These are phyloP conservation scores for Proliferodiscus dingleyae DNA, from an alignment of 2,329 filamentous ascomycete species.

Conservation along the genomic window DNA sequence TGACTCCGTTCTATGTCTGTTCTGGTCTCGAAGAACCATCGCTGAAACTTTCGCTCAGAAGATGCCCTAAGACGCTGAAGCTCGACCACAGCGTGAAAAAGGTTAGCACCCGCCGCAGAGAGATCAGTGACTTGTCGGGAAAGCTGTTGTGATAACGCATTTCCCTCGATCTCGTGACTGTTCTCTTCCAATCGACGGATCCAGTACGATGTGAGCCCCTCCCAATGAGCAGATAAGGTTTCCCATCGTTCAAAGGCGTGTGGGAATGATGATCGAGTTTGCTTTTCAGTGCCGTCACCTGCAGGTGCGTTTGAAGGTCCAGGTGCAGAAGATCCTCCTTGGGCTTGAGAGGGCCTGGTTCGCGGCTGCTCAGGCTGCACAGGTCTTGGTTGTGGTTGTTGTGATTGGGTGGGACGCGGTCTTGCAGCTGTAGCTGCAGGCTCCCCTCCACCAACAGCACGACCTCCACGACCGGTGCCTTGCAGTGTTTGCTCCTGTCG, in stretches of 20 bases:
- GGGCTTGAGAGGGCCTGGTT: conserved; percentile 12
- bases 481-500: conserved; percentile 21
- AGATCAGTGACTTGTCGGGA: conserved; percentile 93
- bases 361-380: conserved; percentile 11
- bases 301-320: conserved; percentile 8
- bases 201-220: conserved; percentile 96
- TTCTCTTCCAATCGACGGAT: conserved; percentile 89
- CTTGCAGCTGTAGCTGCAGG: conserved; percentile 23
- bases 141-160: conserved; percentile 81
- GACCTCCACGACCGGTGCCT: conserved; percentile 24
- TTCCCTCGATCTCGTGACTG: conserved; percentile 74
- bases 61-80: conserved; percentile 88
- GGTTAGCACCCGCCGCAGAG: conserved; percentile 92
- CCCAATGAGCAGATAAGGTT: conserved; percentile 94
- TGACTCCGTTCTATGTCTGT: conserved; percentile 80
- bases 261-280: conserved; percentile 69
- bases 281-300: conserved; percentile 14
- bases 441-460: conserved; percentile 25
- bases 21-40: conserved; percentile 96
- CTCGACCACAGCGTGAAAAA: conserved; percentile 97
- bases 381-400: conserved; percentile 18
- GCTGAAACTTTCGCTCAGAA: conserved; percentile 94
- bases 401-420: conserved; percentile 26
- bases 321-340: conserved; percentile 7
- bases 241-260: conserved; percentile 99